These are phyloP conservation scores for Viridothelium virens DNA, from an alignment of 495 filamentous ascomycete genomes.

Conservation along the genomic window DNA sequence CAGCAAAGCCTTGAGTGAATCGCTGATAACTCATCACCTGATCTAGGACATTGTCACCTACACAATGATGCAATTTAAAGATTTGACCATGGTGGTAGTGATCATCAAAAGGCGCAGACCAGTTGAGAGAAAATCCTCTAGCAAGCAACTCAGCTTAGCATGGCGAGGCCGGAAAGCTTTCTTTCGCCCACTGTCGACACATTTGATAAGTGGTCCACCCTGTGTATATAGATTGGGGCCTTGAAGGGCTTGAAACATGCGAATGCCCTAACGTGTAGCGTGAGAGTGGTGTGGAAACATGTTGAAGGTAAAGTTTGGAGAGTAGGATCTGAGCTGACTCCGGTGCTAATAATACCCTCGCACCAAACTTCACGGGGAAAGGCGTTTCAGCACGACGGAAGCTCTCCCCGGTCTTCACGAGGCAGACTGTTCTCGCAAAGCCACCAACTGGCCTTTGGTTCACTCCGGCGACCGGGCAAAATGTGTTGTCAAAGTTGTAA, in stretches of 20 bases:
- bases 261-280: neutral
- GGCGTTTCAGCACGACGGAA: neutral
- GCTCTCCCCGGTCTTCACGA: neutral
- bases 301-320: neutral
- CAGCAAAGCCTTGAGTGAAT: too few relatives aligned
- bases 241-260: neutral
- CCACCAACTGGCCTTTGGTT: constrained; percentile 6
- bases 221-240: neutral
- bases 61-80: too few relatives aligned
- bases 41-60: too few relatives aligned
- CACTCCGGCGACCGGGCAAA: neutral
- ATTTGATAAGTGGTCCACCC: too few relatives aligned
- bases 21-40: too few relatives aligned
- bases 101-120: too few relatives aligned
- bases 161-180: too few relatives aligned
- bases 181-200: too few relatives aligned
- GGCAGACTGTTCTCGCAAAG: neutral
- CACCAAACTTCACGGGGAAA: neutral
- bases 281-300: neutral
- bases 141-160: neutral
- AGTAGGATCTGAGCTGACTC: constrained; percentile 4
- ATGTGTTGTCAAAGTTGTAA: too few relatives aligned
- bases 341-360: neutral
- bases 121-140: too few relatives aligned
- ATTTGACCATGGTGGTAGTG: too few relatives aligned